Percentiles rank a stretch among this genome's conserved stretches.
phyloP scores from a whole-genome alignment of 768 basidiomycete species.

The Daedaleopsis nitida region DNA sequence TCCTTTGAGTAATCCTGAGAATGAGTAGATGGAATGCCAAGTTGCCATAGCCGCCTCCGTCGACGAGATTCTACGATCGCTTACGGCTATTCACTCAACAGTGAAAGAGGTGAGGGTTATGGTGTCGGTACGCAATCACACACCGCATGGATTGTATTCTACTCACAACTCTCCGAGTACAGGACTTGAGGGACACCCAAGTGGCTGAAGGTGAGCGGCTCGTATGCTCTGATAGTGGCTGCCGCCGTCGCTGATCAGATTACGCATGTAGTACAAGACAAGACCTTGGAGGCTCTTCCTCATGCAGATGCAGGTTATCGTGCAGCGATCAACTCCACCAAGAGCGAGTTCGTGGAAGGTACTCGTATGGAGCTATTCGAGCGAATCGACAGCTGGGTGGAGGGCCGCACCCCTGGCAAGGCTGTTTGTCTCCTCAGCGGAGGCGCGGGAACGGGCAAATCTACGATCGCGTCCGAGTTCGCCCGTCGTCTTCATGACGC shows the following conservation, averaged over 20 bases:
- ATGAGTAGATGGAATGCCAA: background rate
- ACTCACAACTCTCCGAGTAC: background rate
- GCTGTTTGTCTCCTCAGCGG: constrained; percentile 6
- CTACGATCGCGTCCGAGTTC: constrained; percentile 18
- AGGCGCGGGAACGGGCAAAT: constrained; percentile 20
- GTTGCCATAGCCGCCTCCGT: background rate
- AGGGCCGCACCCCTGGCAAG: background rate
- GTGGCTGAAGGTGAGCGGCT: background rate
- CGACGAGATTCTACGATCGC: background rate
- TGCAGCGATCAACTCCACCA: background rate
- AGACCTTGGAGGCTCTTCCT: background rate
- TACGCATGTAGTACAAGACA: background rate
- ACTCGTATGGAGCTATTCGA: background rate
- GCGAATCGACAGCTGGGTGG: background rate
- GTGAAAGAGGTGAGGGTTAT: background rate
- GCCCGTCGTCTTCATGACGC: background rate
- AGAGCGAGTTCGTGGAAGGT: background rate
- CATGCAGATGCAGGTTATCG: background rate
- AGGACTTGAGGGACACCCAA: background rate
- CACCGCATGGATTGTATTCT: background rate
- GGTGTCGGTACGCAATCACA: background rate
- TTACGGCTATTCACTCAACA: background rate
- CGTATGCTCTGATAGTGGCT: background rate
- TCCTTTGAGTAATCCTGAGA: background rate
- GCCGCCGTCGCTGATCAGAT: background rate